These are phyloP conservation scores for Tetrahymena elliotti DNA, from an alignment of 73 alveolate species.

Conservation along the genomic window DNA sequence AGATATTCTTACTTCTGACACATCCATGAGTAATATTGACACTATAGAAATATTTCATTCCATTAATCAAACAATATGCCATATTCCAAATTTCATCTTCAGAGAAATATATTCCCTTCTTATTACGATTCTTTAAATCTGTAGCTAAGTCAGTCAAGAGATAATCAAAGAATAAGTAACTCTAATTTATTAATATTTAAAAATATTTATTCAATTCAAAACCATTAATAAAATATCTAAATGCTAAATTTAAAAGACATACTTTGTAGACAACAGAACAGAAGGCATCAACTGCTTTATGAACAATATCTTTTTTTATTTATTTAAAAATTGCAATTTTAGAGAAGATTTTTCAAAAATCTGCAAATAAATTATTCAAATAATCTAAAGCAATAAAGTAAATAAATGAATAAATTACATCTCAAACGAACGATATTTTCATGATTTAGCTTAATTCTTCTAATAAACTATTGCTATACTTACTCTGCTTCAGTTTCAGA, in stretches of 20 bases:
- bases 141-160: constrained; percentile 24
- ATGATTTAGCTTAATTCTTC: not conserved
- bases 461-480: not conserved
- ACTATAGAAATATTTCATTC: constrained; percentile 17
- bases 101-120: not conserved
- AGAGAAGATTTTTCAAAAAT: not conserved
- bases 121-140: constrained; percentile 8
- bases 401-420: not conserved
- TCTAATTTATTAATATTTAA: not conserved
- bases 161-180: constrained; percentile 17
- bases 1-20: constrained; percentile 19
- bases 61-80: constrained; percentile 4
- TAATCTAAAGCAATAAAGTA: not conserved
- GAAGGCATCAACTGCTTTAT: not conserved
- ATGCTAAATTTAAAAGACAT: not conserved
- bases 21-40: constrained; percentile 3
- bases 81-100: constrained; percentile 25
- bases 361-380: not conserved
- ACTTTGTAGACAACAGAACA: not conserved
- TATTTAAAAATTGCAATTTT: not conserved
- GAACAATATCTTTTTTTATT: not conserved
- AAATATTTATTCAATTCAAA: too few species aligned
- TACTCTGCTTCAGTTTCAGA: not conserved
- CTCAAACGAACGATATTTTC: not conserved
- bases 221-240: too few species aligned